Evolutionary conservation across 768 basidiomycete species (phyloP).

Genomic region (Holtermannia corniformis): DNA sequence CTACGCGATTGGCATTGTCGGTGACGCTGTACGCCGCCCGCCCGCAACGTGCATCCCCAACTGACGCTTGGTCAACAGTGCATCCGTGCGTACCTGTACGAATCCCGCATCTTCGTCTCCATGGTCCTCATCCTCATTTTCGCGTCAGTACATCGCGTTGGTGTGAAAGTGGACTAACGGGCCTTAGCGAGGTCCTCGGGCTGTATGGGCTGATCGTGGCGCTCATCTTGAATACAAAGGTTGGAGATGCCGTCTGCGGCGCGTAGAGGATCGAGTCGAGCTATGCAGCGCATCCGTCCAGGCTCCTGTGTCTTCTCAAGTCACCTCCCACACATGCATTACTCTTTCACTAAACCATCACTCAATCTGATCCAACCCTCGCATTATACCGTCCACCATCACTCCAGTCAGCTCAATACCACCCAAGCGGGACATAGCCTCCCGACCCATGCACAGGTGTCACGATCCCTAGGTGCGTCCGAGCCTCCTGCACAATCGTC

Average conservation of each 20-base stretch:
- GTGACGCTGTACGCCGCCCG: slow-evolving; percentile 65
- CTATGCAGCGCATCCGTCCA: neutral
- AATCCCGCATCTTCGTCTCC: slow-evolving; percentile 80
- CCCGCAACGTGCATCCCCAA: neutral
- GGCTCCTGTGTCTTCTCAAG: neutral
- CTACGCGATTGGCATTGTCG: slow-evolving; percentile 87
- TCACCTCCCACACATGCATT: neutral
- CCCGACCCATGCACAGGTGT: neutral
- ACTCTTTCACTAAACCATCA: no score
- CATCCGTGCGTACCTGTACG: slow-evolving; percentile 81
- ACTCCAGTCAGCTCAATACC: no score
- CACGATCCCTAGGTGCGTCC: neutral
- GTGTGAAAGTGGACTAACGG: neutral
- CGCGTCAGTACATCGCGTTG: slow-evolving; percentile 50
- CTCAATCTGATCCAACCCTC: no score
- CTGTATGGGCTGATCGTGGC: slow-evolving; percentile 56
- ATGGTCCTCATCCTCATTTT: slow-evolving; percentile 84
- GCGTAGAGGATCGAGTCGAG: neutral
- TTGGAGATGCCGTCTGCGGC: slow-evolving; percentile 44
- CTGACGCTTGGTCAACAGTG: slow-evolving; percentile 48
- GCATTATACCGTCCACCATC: no score
- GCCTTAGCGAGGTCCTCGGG: slow-evolving; percentile 15
- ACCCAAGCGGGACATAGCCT: slow-evolving; percentile 6
- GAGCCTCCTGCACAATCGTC: slow-evolving; percentile 1
- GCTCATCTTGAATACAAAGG: slow-evolving; percentile 79